These are phyloP conservation scores for Dacryopinax spathularia DNA, from an alignment of 768 basidiomycete genomes.

Conservation along the genomic window DNA sequence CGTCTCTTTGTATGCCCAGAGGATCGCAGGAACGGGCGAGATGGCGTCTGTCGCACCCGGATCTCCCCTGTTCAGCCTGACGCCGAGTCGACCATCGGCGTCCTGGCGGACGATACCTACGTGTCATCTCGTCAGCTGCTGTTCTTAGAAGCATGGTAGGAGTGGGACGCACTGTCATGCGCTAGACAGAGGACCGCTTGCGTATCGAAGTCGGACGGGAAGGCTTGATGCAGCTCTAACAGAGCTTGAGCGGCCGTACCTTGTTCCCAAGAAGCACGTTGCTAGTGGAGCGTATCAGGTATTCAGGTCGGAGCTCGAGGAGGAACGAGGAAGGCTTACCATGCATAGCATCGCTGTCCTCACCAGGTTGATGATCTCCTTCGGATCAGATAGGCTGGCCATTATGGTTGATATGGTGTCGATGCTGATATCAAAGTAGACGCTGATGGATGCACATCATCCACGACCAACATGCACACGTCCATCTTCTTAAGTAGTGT, in stretches of 20 bases:
- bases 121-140: background rate
- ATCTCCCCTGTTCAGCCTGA: background rate
- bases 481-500: too few relatives aligned
- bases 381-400: background rate
- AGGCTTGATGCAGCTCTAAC: background rate
- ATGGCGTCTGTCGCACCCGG: background rate
- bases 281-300: background rate
- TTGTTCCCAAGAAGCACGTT: background rate
- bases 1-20: background rate
- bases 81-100: background rate
- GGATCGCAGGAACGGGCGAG: background rate
- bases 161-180: background rate
- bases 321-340: background rate
- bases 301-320: background rate
- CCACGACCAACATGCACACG: too few relatives aligned
- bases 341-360: background rate
- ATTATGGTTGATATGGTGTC: too few relatives aligned
- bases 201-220: background rate
- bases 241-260: background rate
- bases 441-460: too few relatives aligned
- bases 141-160: background rate
- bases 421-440: too few relatives aligned
- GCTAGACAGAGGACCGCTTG: background rate
- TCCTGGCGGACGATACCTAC: background rate
- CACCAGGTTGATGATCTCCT: background rate